These are phyloP conservation scores for Kluyveromyces starmeri DNA, from an alignment of 805 yeast species.

Conservation along the genomic window DNA sequence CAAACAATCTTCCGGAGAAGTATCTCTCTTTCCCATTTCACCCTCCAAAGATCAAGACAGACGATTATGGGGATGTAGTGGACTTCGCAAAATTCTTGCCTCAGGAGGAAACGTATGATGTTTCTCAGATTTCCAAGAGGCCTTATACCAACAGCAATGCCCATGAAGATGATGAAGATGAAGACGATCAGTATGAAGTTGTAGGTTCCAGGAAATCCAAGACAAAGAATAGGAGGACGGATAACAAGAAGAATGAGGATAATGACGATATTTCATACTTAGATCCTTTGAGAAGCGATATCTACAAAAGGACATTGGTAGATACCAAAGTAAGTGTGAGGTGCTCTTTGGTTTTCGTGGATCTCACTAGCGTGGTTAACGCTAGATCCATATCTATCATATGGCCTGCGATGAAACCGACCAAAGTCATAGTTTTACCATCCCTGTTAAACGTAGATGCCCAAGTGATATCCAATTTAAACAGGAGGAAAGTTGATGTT, in stretches of 20 bases:
- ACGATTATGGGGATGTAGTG: slow-evolving; percentile 82
- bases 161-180: slow-evolving; percentile 18
- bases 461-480: slow-evolving; percentile 11
- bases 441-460: slow-evolving; percentile 15
- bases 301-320: slow-evolving; percentile 30
- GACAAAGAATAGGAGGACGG: slow-evolving; percentile 26
- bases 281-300: slow-evolving; percentile 47
- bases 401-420: slow-evolving; percentile 70
- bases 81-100: slow-evolving; percentile 52
- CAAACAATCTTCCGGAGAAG: slow-evolving; percentile 28
- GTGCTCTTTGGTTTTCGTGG: slow-evolving; percentile 70
- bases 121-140: slow-evolving; percentile 23
- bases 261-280: slow-evolving; percentile 43
- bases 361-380: slow-evolving; percentile 78
- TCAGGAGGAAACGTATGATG: slow-evolving; percentile 38
- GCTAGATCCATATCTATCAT: slow-evolving; percentile 71
- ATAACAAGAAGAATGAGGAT: slow-evolving; percentile 30
- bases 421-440: slow-evolving; percentile 46
- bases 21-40: slow-evolving; percentile 69
- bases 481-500: slow-evolving; percentile 28
- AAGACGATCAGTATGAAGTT: slow-evolving; percentile 22
- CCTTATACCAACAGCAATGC: slow-evolving; percentile 17
- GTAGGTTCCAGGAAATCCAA: slow-evolving; percentile 15
- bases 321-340: slow-evolving; percentile 38
- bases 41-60: slow-evolving; percentile 50